A percentile compares a stretch with the other conserved stretches of the same genome.
Conservation (phyloP, 2,329 filamentous ascomycete species). For the Stemphylium beticola region DNA sequence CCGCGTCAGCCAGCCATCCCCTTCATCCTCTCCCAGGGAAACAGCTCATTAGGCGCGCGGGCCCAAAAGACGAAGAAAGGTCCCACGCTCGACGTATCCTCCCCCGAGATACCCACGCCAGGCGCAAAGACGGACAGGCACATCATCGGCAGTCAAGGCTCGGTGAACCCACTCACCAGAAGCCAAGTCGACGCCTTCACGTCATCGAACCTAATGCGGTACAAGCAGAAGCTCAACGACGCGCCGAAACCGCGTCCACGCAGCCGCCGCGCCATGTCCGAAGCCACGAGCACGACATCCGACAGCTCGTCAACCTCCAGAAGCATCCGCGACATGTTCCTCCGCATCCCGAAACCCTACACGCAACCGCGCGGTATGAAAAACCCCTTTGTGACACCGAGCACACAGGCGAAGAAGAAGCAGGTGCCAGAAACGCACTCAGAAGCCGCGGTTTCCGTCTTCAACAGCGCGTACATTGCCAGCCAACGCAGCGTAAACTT, state of each 20-base stretch:
- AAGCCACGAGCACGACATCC: constrained; percentile 14
- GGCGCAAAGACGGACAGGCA: background rate
- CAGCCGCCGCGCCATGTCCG: constrained; percentile 5
- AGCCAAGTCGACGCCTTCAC: constrained; percentile 16
- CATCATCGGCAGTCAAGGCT: constrained; percentile 4
- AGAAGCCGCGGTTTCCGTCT: constrained; percentile 23
- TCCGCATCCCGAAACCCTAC: constrained; percentile 29
- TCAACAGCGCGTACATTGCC: constrained; percentile 21
- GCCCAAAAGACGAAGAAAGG: constrained; percentile 5
- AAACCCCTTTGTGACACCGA: constrained; percentile 19
- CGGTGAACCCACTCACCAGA: constrained; percentile 2
- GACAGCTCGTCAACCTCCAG: constrained; percentile 22
- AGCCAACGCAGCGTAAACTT: constrained; percentile 34
- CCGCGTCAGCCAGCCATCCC: constrained; percentile 17
- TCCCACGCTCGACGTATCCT: constrained; percentile 1
- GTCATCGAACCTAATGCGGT: constrained; percentile 22
- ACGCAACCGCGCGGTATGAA: constrained; percentile 16
- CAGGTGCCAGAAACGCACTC: constrained; percentile 16
- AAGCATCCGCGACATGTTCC: constrained; percentile 33
- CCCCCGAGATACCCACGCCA: background rate
- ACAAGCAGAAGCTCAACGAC: constrained; percentile 25
- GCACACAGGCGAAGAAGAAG: constrained; percentile 11
- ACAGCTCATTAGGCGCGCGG: background rate
- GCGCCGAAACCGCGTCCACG: constrained; percentile 21
- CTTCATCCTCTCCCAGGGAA: constrained; percentile 12